These are phyloP conservation scores for Cynara cardunculus DNA, from an alignment of 129 eudicot genomes.

Conservation along the genomic window DNA sequence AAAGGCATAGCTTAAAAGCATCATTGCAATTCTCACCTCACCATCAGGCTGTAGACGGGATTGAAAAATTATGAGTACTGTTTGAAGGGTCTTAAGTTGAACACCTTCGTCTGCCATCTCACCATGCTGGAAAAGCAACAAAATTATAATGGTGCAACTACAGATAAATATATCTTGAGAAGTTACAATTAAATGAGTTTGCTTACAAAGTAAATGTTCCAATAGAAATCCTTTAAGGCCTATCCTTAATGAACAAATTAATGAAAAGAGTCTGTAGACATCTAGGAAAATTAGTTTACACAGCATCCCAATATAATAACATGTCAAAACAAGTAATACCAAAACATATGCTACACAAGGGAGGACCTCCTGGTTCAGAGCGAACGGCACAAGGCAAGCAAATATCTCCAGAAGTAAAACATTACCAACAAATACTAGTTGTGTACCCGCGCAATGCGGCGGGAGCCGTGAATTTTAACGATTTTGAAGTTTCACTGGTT, in stretches of 20 bases:
- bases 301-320: not conserved
- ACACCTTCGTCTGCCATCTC: slow-evolving; percentile 94
- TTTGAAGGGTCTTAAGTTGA: slow-evolving; percentile 94
- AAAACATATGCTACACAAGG: not conserved
- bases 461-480: no score
- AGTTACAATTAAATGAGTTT: not conserved
- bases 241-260: slow-evolving; percentile 1
- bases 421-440: not conserved
- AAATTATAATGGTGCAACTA: slow-evolving; percentile 6
- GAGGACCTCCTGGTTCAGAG: not conserved
- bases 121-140: slow-evolving; percentile 62
- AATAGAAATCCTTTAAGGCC: not conserved
- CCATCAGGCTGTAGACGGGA: slow-evolving; percentile 88
- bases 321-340: slow-evolving; percentile 8
- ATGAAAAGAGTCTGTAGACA: slow-evolving; percentile 4
- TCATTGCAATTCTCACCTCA: slow-evolving; percentile 56
- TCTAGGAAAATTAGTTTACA: not conserved
- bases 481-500: no score
- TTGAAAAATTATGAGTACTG: slow-evolving; percentile 86
- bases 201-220: not conserved
- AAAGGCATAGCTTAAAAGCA: slow-evolving; percentile 3
- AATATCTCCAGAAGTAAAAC: not conserved
- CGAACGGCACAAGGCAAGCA: not conserved
- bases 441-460: no score
- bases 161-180: not conserved